These are phyloP conservation scores for Curvularia lunata DNA, from an alignment of 2,329 filamentous ascomycete genomes.

Conservation along the genomic window DNA sequence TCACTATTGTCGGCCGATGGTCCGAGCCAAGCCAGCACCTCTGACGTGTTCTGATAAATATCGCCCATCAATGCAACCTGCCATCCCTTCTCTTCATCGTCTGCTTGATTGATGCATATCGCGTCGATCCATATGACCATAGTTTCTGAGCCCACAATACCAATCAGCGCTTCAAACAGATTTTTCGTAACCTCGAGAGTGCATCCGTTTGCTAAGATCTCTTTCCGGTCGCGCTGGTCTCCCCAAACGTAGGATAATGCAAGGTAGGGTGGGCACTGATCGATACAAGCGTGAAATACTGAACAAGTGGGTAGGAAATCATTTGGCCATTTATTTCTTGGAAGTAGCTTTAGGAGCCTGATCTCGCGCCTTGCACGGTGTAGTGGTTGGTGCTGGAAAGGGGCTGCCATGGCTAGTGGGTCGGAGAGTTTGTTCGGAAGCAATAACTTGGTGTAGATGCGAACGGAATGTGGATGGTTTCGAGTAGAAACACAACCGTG, in stretches of 20 bases:
- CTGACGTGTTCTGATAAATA: slow-evolving; percentile 13
- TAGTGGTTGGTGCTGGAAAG: neutral
- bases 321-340: neutral
- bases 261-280: neutral
- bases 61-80: slow-evolving; percentile 24
- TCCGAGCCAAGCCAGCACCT: slow-evolving; percentile 21
- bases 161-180: neutral
- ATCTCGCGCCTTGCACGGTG: neutral
- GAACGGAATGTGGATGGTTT: too few species aligned
- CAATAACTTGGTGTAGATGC: neutral
- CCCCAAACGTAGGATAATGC: slow-evolving; percentile 5
- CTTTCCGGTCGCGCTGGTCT: neutral
- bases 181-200: neutral
- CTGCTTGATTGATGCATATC: slow-evolving; percentile 1
- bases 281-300: neutral
- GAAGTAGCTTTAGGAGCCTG: neutral
- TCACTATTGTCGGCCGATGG: slow-evolving; percentile 6
- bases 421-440: neutral
- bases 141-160: neutral
- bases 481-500: neutral
- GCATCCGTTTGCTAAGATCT: neutral
- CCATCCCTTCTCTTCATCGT: slow-evolving; percentile 14
- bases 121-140: slow-evolving; percentile 5
- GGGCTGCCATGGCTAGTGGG: neutral
- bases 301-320: neutral